A percentile compares a stretch with the other conserved stretches of the same genome.
Conservation (phyloP, 345 rosid species). For the Turritis glabra region DNA sequence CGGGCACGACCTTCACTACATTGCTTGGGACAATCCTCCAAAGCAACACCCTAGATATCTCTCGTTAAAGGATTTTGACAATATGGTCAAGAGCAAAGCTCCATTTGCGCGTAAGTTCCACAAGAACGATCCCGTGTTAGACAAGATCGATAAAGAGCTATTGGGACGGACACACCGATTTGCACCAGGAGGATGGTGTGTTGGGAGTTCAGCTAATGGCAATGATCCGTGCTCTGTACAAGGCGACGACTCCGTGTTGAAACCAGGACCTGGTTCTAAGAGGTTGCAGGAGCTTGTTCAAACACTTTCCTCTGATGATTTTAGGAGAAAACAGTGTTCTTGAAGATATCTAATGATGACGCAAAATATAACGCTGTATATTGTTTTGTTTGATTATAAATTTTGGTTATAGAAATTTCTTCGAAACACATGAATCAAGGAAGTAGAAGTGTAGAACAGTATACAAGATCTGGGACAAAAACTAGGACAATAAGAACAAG, state of each 20-base stretch:
- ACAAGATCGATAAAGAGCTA: slow-evolving; percentile 80
- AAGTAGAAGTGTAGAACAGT: not conserved
- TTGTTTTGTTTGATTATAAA: slow-evolving; percentile 17
- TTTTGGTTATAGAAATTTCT: slow-evolving; percentile 3
- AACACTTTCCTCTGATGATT: slow-evolving; percentile 60
- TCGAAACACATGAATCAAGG: not conserved
- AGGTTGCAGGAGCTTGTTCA: slow-evolving; percentile 61
- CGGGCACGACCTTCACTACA: slow-evolving; percentile 88
- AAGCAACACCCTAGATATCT: slow-evolving; percentile 83
- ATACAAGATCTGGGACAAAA: not conserved
- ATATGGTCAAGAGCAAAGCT: slow-evolving; percentile 79
- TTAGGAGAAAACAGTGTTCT: slow-evolving; percentile 57
- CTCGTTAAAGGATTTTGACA: slow-evolving; percentile 65
- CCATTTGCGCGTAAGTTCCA: slow-evolving; percentile 90
- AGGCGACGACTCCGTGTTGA: slow-evolving; percentile 61
- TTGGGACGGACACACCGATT: slow-evolving; percentile 62
- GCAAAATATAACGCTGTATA: slow-evolving; percentile 21
- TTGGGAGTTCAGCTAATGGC: slow-evolving; percentile 56
- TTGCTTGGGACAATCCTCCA: slow-evolving; percentile 96
- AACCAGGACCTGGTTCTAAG: slow-evolving; percentile 77
- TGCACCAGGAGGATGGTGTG: slow-evolving; percentile 82
- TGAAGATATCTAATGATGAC: slow-evolving; percentile 31
- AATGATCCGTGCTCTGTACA: slow-evolving; percentile 65
- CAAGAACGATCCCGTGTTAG: slow-evolving; percentile 71
- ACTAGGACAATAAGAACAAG: not conserved